Conservation (phyloP, 345 rosid genomes). For the Tarenaya hassleriana region DNA sequence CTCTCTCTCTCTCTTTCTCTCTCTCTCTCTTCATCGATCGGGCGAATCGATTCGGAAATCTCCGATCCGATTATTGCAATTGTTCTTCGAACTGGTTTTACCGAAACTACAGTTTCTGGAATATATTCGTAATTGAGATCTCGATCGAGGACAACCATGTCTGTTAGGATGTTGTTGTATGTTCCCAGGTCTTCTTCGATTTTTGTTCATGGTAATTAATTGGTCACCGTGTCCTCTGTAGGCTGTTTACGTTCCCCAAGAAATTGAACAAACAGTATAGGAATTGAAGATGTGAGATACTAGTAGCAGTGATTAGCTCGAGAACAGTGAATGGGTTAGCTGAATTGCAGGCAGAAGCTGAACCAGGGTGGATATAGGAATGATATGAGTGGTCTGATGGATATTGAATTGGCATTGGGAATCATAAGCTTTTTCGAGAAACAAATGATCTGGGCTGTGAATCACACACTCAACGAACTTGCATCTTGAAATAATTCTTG, state of each 20-base stretch:
- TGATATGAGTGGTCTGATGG: too few relatives aligned
- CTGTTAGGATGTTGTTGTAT: neutral
- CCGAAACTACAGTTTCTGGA: neutral
- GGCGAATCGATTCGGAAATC: neutral
- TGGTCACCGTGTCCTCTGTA: too few relatives aligned
- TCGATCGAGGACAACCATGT: neutral
- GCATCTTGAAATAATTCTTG: neutral
- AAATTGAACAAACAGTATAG: too few relatives aligned
- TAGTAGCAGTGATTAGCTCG: too few relatives aligned
- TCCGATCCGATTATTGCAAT: constrained; percentile 9
- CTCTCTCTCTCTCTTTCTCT: neutral
- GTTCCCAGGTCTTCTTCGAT: neutral
- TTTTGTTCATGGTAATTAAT: too few relatives aligned
- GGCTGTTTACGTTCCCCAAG: too few relatives aligned
- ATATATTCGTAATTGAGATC: neutral
- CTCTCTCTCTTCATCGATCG: neutral
- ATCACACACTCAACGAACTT: neutral
- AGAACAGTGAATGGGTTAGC: too few relatives aligned
- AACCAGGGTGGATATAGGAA: too few relatives aligned
- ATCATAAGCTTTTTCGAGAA: neutral
- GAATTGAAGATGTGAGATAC: too few relatives aligned
- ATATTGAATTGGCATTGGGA: too few relatives aligned
- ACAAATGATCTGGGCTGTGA: neutral
- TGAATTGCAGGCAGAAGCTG: too few relatives aligned
- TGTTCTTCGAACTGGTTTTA: constrained; percentile 16